Evolutionary conservation across 140 eudicot species (phyloP).

Genomic region (Bidens hawaiensis): DNA sequence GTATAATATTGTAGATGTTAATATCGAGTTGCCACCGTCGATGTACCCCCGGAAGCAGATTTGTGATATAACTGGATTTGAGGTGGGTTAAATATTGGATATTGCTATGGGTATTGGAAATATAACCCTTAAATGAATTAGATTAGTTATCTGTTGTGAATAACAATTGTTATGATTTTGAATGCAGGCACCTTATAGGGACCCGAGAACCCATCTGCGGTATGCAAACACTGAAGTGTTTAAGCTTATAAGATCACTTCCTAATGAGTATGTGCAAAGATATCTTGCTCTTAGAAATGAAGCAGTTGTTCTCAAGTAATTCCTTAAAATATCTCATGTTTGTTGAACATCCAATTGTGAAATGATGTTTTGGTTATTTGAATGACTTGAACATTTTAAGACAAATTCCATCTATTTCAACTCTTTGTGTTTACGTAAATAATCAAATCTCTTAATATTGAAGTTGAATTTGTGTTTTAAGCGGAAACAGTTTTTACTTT

Average conservation of each 20-base stretch:
- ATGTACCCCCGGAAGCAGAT: slow-evolving; percentile 90
- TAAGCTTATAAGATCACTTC: slow-evolving; percentile 9
- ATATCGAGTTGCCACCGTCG: slow-evolving; percentile 88
- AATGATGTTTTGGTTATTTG: too few relatives aligned
- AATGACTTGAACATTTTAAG: too few relatives aligned
- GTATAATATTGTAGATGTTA: slow-evolving; percentile 65
- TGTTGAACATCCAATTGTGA: neutral
- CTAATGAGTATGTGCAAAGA: slow-evolving; percentile 89
- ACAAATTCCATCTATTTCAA: too few relatives aligned
- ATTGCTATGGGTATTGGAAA: too few relatives aligned
- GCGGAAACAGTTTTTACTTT: too few relatives aligned
- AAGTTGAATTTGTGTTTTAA: too few relatives aligned
- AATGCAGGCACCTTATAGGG: slow-evolving; percentile 65
- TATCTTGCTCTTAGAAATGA: slow-evolving; percentile 91
- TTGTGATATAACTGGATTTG: slow-evolving; percentile 89
- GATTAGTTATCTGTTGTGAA: slow-evolving; percentile 24
- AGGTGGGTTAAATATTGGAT: too few relatives aligned
- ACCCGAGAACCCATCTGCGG: slow-evolving; percentile 85
- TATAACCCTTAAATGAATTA: too few relatives aligned
- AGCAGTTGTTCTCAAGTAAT: slow-evolving; percentile 71
- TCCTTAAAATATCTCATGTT: neutral
- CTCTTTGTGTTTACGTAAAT: too few relatives aligned
- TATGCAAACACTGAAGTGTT: slow-evolving; percentile 39
- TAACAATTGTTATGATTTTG: neutral
- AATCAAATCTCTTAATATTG: too few relatives aligned